Evolutionary conservation across 495 filamentous ascomycete genomes (phyloP).

Genomic region (Paragyromitra xinjiangensis): DNA sequence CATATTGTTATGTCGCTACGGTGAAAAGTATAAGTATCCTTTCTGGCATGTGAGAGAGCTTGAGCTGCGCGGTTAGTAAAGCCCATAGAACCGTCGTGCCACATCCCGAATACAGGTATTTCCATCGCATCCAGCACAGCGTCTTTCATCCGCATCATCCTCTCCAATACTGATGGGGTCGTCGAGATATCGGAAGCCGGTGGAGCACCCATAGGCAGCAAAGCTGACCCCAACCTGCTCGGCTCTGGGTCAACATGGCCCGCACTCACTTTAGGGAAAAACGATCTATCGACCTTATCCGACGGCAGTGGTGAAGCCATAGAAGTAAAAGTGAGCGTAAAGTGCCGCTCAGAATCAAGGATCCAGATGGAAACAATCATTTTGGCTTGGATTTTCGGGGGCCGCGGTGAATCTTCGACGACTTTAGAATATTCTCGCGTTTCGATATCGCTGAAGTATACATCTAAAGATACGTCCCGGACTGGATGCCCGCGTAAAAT

Average conservation of each 20-base stretch:
- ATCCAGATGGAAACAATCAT: constrained; percentile 75
- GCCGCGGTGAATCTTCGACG: constrained; percentile 9
- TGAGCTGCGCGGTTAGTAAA: constrained; percentile 71
- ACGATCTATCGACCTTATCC: constrained; percentile 45
- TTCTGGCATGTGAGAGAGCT: constrained; percentile 62
- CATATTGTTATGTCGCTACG: constrained; percentile 65
- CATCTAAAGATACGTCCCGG: constrained; percentile 46
- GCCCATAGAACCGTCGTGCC: constrained; percentile 73
- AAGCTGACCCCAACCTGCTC: constrained; percentile 59
- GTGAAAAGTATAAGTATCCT: constrained; percentile 60
- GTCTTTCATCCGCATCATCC: constrained; percentile 74
- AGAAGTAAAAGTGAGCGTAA: constrained; percentile 72
- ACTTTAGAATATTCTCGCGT: constrained; percentile 13
- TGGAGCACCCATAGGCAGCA: constrained; percentile 70
- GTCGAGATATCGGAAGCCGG: constrained; percentile 61
- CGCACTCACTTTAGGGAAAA: constrained; percentile 38
- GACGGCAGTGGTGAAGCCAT: constrained; percentile 58
- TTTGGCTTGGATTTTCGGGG: constrained; percentile 64
- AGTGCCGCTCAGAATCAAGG: constrained; percentile 68
- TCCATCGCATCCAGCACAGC: constrained; percentile 73
- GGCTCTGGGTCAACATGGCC: constrained; percentile 46
- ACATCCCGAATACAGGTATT: constrained; percentile 74
- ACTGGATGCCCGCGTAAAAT: constrained; percentile 43
- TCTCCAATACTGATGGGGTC: constrained; percentile 69
- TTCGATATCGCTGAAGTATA: constrained; percentile 38